Evolutionary conservation across 805 yeast species (phyloP).

Genomic region (Teunomyces lycoperdinae): DNA sequence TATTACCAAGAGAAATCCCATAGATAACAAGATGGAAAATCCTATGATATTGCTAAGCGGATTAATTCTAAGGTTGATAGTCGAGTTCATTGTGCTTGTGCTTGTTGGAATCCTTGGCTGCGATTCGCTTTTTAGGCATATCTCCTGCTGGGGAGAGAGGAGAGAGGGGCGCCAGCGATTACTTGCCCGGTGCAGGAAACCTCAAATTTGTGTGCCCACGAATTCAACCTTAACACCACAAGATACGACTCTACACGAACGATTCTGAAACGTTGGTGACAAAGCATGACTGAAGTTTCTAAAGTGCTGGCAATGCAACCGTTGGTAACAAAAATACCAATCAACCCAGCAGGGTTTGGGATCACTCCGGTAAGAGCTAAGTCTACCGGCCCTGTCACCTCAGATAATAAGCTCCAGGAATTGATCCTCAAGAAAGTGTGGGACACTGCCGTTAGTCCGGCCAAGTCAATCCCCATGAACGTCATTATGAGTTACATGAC

Average conservation of each 20-base stretch:
- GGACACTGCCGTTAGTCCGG: slow-evolving; percentile 81
- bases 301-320: slow-evolving; percentile 7
- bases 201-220: too few species aligned
- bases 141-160: neutral
- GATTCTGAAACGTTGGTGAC: neutral
- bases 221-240: too few species aligned
- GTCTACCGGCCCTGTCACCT: slow-evolving; percentile 4
- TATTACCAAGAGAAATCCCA: slow-evolving; percentile 86
- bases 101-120: neutral
- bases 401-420: slow-evolving; percentile 26
- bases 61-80: slow-evolving; percentile 19
- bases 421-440: slow-evolving; percentile 68
- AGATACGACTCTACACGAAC: too few species aligned
- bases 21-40: slow-evolving; percentile 72
- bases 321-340: slow-evolving; percentile 6
- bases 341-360: slow-evolving; percentile 20
- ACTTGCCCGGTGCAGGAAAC: too few species aligned
- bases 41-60: slow-evolving; percentile 79
- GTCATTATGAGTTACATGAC: slow-evolving; percentile 88
- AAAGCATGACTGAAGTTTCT: slow-evolving; percentile 6
- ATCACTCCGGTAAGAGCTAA: slow-evolving; percentile 4
- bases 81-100: slow-evolving; percentile 6
- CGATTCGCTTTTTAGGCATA: too few species aligned
- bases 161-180: neutral
- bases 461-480: slow-evolving; percentile 86